Evolutionary conservation across 169 alveolate genomes (phyloP).

Genomic region (Babesia bigemina): DNA sequence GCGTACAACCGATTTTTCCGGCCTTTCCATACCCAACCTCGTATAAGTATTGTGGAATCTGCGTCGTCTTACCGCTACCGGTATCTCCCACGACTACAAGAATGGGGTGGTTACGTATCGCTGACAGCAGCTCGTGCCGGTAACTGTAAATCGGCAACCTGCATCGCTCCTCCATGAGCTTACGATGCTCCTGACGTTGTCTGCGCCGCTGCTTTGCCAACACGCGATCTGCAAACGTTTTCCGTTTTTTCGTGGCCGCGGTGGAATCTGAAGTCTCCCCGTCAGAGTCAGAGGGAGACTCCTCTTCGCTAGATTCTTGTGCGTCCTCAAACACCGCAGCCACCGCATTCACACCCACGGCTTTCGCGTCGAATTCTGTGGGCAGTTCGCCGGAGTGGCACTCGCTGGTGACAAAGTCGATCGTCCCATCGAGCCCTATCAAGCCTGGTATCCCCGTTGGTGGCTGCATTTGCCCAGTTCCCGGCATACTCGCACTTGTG

Average conservation of each 20-base stretch:
- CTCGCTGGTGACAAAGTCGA: conserved; percentile 45
- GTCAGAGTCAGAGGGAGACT: conserved; percentile 24
- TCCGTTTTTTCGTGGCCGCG: conserved; percentile 35
- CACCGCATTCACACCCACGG: conserved; percentile 44
- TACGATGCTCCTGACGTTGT: conserved; percentile 65
- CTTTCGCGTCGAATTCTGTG: conserved; percentile 44
- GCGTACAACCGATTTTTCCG: conserved; percentile 98
- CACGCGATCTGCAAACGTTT: conserved; percentile 50
- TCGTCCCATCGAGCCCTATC: conserved; percentile 39
- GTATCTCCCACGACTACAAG: conserved; percentile 98
- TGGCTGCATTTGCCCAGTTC: conserved; percentile 1
- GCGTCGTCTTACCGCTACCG: conserved; percentile 99
- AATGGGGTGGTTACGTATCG: conserved; percentile 89
- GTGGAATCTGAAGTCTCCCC: conserved; percentile 28
- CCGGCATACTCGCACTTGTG: not conserved
- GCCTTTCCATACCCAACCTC: conserved; percentile 94
- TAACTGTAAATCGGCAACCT: conserved; percentile 92
- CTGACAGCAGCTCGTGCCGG: conserved; percentile 89
- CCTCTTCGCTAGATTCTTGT: conserved; percentile 11
- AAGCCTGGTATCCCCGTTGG: conserved; percentile 1
- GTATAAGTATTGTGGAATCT: conserved; percentile 95
- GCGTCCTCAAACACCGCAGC: conserved; percentile 31
- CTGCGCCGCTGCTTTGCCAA: conserved; percentile 58
- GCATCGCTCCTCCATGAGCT: conserved; percentile 74
- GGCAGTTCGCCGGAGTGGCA: conserved; percentile 52